Base-by-base conservation (phyloP, 2,329 filamentous ascomycete species). In the Metarhizium robertsii region DNA sequence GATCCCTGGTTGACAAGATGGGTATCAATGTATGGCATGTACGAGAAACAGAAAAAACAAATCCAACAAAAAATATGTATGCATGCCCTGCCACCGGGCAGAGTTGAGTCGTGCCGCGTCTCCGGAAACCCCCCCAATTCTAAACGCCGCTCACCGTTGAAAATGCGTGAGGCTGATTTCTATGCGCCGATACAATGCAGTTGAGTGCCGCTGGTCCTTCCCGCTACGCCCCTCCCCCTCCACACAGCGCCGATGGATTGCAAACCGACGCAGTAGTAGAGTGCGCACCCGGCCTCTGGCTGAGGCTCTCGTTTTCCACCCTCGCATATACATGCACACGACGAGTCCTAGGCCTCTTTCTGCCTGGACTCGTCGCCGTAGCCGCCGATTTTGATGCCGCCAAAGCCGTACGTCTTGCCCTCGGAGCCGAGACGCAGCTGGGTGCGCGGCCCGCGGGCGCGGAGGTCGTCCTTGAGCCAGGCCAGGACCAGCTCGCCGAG, bases 401-500 rank as follows among this genome's bases (percentile, higher is more conserved):
- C 75, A 36, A 75, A 73, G 1, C 70, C 72, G 57, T 84, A 90
- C 7, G 83, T 83, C 75, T 81, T 80, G 3, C 86, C 86, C 71
- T 90, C 83, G 3, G 78, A 76, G 0, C 72, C 78, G 56, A 77
- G 71, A 55, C 74, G 74, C 45, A 75, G 73, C 61, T 82, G 71
- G 61, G 75, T 88, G 50, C 92, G 77, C 3, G 92, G 92, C 0
- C 92, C 92, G 61, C 92, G 78, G 61, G 88, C 85, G 62, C 79
- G 75, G 59, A 96, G 71, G 72, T 97, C 92, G 58, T 88, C 81
- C 67, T 83, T 83, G 69, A 99, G 75, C 94, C 94, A 99, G 54
- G 79, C 79, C 62, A 99, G 75, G 34, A 97, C 94, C 60, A 99
- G 72, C 73, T 95, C 88, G 10, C 92, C 92, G 7, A 97, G 77